Percentiles rank a stretch among this genome's conserved stretches.
Conservation (phyloP, 257 asterid species). For the Salvia rosmarinus region DNA sequence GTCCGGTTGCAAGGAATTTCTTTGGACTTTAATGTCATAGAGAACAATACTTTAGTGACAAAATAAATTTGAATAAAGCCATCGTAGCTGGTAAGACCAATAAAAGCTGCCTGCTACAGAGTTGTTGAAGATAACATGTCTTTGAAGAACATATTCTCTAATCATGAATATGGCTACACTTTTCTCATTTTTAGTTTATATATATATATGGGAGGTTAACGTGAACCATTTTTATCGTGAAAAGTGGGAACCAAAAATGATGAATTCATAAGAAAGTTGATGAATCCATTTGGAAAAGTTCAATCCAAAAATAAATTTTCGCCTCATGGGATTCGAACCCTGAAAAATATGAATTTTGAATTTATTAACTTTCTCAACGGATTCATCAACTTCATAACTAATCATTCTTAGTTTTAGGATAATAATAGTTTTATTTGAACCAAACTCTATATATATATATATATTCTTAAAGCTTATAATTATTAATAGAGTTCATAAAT, state of each 20-base stretch:
- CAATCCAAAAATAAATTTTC: too few species aligned
- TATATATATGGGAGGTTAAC: too few species aligned
- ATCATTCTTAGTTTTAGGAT: too few species aligned
- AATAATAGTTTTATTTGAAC: too few species aligned
- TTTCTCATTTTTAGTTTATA: background rate
- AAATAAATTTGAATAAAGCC: conserved; percentile 29
- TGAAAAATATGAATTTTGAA: too few species aligned
- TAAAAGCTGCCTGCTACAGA: conserved; percentile 27
- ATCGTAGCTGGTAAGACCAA: conserved; percentile 31
- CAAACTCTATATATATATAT: background rate
- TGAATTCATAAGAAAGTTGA: too few species aligned
- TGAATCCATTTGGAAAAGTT: too few species aligned
- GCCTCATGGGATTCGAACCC: too few species aligned
- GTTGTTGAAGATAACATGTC: conserved; percentile 15
- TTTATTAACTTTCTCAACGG: too few species aligned
- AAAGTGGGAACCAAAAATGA: too few species aligned
- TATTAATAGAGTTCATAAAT: background rate
- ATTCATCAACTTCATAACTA: too few species aligned
- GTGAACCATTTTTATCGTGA: too few species aligned
- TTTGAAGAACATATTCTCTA: conserved; percentile 33
- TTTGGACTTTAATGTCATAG: conserved; percentile 27
- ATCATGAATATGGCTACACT: conserved; percentile 17
- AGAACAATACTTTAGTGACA: conserved; percentile 31
- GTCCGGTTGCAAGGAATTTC: conserved; percentile 43
- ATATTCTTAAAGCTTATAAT: background rate